Conservation (phyloP, 2,329 filamentous ascomycete species). For the Xylaria sp. region DNA sequence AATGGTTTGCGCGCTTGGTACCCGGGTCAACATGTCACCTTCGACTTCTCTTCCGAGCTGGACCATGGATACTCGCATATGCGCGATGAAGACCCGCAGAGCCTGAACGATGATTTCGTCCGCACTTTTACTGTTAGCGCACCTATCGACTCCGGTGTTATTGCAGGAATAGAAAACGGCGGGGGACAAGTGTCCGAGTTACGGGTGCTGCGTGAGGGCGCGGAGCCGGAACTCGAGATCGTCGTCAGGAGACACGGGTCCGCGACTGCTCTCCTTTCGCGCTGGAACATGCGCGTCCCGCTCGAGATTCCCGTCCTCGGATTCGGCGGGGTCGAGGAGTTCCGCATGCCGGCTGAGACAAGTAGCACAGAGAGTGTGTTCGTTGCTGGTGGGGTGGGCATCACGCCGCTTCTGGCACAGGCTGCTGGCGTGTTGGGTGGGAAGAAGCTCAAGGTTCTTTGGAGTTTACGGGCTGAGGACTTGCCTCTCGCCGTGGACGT, state of each 20-base stretch:
- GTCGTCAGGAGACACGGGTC: constrained; percentile 75
- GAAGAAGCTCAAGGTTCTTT: constrained; percentile 66
- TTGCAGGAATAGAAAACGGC: constrained; percentile 7
- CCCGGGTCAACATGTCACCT: constrained; percentile 80
- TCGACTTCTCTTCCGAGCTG: constrained; percentile 76
- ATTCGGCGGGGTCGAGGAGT: constrained; percentile 71
- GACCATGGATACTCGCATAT: constrained; percentile 83
- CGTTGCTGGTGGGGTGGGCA: constrained; percentile 82
- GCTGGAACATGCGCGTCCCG: constrained; percentile 59
- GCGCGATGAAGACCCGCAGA: constrained; percentile 80
- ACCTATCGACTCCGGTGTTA: constrained; percentile 52
- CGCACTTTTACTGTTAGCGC: constrained; percentile 82
- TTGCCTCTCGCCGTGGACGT: constrained; percentile 69
- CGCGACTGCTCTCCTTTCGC: constrained; percentile 73
- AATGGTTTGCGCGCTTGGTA: constrained; percentile 58
- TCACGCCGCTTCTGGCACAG: constrained; percentile 82
- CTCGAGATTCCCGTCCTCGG: constrained; percentile 76
- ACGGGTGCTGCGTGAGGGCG: constrained; percentile 40
- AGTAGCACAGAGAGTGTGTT: constrained; percentile 60
- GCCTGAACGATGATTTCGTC: constrained; percentile 85
- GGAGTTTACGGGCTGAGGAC: constrained; percentile 73
- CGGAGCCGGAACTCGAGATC: constrained; percentile 70
- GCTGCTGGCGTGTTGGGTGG: constrained; percentile 59
- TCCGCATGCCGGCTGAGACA: constrained; percentile 52
- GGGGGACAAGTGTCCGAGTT: neutral